Base-by-base conservation (phyloP, 768 basidiomycete species). In the Termitomyces sp. region DNA sequence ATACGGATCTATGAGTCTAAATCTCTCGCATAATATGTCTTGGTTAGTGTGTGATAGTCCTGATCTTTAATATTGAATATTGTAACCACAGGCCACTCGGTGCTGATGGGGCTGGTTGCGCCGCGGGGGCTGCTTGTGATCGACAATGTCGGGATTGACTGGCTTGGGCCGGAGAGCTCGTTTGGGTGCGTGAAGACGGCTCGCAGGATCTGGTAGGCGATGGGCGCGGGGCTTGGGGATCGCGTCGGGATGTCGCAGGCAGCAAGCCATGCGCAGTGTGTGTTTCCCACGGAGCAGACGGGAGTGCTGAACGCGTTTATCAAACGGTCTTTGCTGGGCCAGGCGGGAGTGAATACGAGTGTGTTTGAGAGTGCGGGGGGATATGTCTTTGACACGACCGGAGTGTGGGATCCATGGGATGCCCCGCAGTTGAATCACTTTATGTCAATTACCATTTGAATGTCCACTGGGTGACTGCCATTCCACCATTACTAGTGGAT, bases 141-240 rank as follows among this genome's bases (percentile, higher is more conserved):
- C 65, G 84, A 85, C 67, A 84, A 86, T 69, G 79, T 81, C 8
- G 79, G 79, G 48, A 76, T 76, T 60, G 81, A 79, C 60, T 85
- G 85, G 84, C 74, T 85, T 37, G 81, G 84, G 20, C 78, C 81
- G 17, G 68, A 78, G 63, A 77, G 77, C 59, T 73, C 73, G 6
- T 85, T 73, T 66, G 84, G 84, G 8, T 82, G 81, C 66, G 76
- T 80, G 74, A 79, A 72, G 59, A 77, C 81, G 5, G 82, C 79
- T 40, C 77, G 77, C 65, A 79, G 77, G 59, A 74, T 84, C 43
- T 86, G 73, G 71, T 71, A 79, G 65, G 82, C 83, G 12, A 69
- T 85, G 36, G 81, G 83, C 25, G 25, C 25, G 25, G 25, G 25
- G 0, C 14, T 17, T 31, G n/a, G 72, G 76, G 60, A 67, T 68